These are phyloP conservation scores for Candida ascalaphidarum DNA, from an alignment of 805 yeast genomes.

Conservation along the genomic window DNA sequence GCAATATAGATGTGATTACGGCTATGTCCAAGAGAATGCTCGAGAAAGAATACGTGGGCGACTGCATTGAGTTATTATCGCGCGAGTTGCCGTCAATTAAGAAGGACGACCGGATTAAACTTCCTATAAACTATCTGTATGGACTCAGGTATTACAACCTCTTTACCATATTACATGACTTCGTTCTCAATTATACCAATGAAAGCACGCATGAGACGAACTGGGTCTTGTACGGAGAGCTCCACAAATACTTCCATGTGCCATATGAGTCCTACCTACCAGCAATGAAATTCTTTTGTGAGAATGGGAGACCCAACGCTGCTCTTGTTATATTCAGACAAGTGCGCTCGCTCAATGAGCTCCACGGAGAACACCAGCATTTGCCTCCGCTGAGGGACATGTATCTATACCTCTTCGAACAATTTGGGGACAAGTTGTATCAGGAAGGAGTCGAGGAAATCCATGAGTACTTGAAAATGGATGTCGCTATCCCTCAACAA, in stretches of 20 bases:
- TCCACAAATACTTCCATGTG: conserved; percentile 46
- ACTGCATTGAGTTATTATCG: conserved; percentile 30
- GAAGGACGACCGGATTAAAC: conserved; percentile 16
- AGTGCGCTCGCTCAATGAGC: conserved; percentile 46
- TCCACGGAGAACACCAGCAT: conserved; percentile 25
- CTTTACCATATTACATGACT: conserved; percentile 19
- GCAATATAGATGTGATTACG: conserved; percentile 20
- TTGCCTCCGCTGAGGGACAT: conserved; percentile 29
- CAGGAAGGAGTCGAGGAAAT: conserved; percentile 60
- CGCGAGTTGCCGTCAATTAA: conserved; percentile 30
- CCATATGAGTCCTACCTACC: conserved; percentile 55
- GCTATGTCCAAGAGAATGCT: conserved; percentile 20
- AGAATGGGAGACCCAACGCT: conserved; percentile 46
- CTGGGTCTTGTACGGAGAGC: conserved; percentile 49
- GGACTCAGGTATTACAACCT: conserved; percentile 17
- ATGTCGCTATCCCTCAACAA: conserved; percentile 38
- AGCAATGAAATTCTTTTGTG: conserved; percentile 47
- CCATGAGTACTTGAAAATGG: conserved; percentile 58
- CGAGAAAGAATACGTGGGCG: conserved; percentile 29
- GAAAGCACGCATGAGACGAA: conserved; percentile 38
- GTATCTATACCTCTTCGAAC: conserved; percentile 50
- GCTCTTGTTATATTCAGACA: conserved; percentile 56
- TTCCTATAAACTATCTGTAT: conserved; percentile 17
- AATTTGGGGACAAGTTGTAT: conserved; percentile 51
- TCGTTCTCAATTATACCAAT: conserved; percentile 18